Evolutionary conservation across 305 asterid species (phyloP).

Genomic region (Withania somnifera): DNA sequence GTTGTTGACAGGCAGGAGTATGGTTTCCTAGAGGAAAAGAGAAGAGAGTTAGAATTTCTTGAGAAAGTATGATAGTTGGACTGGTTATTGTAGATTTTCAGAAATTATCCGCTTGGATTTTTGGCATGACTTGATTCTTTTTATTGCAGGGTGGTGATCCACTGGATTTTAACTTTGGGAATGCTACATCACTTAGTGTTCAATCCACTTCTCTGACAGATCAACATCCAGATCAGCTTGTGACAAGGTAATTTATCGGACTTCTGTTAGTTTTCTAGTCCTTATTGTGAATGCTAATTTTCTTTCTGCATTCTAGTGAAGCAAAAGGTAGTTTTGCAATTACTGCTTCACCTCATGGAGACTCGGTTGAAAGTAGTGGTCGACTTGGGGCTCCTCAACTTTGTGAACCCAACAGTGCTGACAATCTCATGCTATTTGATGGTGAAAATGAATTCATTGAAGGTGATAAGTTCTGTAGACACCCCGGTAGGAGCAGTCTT

Average conservation of each 20-base stretch:
- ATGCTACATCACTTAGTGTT: constrained; percentile 60
- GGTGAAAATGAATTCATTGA: constrained; percentile 55
- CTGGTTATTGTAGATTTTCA: constrained; percentile 15
- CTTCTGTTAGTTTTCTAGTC: neutral
- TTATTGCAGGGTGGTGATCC: constrained; percentile 88
- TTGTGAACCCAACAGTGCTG: constrained; percentile 77
- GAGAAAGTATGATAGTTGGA: constrained; percentile 58
- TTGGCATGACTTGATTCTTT: constrained; percentile 11
- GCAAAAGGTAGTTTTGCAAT: constrained; percentile 83
- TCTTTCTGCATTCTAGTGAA: constrained; percentile 43
- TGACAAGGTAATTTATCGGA: constrained; percentile 38
- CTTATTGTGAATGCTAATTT: neutral
- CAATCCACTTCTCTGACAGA: constrained; percentile 58
- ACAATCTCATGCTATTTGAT: constrained; percentile 74
- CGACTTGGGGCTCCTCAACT: constrained; percentile 51
- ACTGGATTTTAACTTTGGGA: constrained; percentile 57
- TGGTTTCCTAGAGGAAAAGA: constrained; percentile 68
- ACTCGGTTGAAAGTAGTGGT: constrained; percentile 91
- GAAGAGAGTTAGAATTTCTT: constrained; percentile 88
- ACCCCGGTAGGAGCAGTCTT: constrained; percentile 37
- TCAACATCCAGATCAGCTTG: constrained; percentile 29
- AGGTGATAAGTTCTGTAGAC: constrained; percentile 42
- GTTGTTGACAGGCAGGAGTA: constrained; percentile 64
- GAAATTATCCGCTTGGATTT: constrained; percentile 1
- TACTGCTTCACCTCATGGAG: constrained; percentile 86